Percentiles rank a stretch among this genome's conserved stretches.
Conservation (phyloP, 176 grass and related monocot genomes). For the Bothriochloa decipiens region DNA sequence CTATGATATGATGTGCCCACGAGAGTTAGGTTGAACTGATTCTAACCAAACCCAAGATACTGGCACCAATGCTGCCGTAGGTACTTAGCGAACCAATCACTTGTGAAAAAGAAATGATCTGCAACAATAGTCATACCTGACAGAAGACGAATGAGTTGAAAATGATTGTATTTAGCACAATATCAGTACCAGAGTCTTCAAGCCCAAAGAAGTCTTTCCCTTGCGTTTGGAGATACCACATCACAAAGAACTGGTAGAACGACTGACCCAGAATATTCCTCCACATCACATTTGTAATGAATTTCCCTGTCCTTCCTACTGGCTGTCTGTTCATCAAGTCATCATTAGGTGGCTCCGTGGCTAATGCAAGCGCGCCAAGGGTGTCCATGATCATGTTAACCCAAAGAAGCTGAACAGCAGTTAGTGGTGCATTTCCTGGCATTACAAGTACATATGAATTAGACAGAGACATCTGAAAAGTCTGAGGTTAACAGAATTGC, state of each 20-base stretch:
- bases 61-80: background rate
- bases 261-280: conserved; percentile 94
- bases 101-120: conserved; percentile 5
- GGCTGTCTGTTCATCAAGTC: conserved; percentile 92
- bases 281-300: conserved; percentile 96
- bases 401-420: conserved; percentile 96
- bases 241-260: conserved; percentile 78
- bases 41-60: background rate
- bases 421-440: conserved; percentile 82
- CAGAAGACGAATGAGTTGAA: conserved; percentile 99
- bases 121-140: conserved; percentile 59
- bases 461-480: conserved; percentile 13
- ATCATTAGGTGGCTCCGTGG: conserved; percentile 85
- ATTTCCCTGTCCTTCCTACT: conserved; percentile 89
- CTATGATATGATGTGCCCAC: background rate
- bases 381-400: conserved; percentile 99
- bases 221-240: conserved; percentile 93
- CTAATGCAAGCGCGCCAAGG: conserved; percentile 86
- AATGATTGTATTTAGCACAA: conserved; percentile 86
- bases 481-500: conserved; percentile 9
- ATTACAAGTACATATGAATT: conserved; percentile 43
- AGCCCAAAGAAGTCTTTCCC: conserved; percentile 70
- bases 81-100: background rate
- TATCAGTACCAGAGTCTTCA: conserved; percentile 50
- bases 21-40: background rate